phyloP scores from a whole-genome alignment of 2,329 filamentous ascomycete genomes.

The Diplodia mutila region DNA sequence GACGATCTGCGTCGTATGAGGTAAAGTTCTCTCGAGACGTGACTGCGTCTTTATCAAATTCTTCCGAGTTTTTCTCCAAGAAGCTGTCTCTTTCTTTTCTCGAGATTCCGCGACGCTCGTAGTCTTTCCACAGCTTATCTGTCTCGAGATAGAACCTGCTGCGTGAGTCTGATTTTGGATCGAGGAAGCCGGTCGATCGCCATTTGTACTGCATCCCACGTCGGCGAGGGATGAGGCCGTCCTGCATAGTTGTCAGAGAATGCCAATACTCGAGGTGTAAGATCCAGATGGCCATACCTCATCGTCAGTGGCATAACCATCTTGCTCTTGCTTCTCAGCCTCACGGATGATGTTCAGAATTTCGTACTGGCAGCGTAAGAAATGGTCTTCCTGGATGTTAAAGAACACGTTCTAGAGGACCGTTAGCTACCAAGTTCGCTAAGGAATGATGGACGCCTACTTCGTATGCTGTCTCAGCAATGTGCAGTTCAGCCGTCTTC shows the following conservation, averaged over 20 bases:
- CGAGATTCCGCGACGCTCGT: conserved; percentile 31
- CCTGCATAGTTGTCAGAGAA: conserved; percentile 28
- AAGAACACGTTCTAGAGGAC: conserved; percentile 18
- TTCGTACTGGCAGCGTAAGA: conserved; percentile 44
- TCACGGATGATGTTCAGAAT: conserved; percentile 31
- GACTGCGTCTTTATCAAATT: conserved; percentile 35
- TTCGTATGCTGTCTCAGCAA: conserved; percentile 41
- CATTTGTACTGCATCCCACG: conserved; percentile 30
- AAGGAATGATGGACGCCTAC: conserved; percentile 33
- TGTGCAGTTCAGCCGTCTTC: conserved; percentile 40
- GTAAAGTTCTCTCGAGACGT: conserved; percentile 41
- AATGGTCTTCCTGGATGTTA: conserved; percentile 36
- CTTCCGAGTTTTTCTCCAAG: conserved; percentile 35
- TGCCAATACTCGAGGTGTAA: background rate
- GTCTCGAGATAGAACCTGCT: conserved; percentile 47
- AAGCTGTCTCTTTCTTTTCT: conserved; percentile 33
- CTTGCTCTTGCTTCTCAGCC: conserved; percentile 33
- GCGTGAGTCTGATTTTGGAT: conserved; percentile 44
- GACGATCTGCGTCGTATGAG: conserved; percentile 45
- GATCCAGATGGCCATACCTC: conserved; percentile 36
- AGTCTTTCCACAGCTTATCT: conserved; percentile 41
- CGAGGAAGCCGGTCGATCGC: conserved; percentile 36
- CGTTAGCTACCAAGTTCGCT: background rate
- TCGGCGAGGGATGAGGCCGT: conserved; percentile 41
- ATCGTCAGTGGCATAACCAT: conserved; percentile 44